Evolutionary conservation across 2,329 filamentous ascomycete species (phyloP).

Genomic region (Cryphonectria parasitica): DNA sequence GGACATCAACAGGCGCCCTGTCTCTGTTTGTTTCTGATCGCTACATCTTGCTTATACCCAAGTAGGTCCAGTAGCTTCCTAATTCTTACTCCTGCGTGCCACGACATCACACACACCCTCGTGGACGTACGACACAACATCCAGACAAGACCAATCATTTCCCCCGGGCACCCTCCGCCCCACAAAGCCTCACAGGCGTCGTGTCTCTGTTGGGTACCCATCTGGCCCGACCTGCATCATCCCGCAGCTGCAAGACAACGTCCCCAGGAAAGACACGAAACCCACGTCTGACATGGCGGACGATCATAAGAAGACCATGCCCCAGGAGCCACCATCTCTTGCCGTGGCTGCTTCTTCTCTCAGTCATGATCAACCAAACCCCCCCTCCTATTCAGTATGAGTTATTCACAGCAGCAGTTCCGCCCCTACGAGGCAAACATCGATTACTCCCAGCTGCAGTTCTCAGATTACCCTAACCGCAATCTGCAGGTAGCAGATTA

Average conservation of each 20-base stretch:
- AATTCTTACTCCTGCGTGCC: constrained; percentile 26
- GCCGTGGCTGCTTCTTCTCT: constrained; percentile 36
- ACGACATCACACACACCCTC: constrained; percentile 28
- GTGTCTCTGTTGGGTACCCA: constrained; percentile 25
- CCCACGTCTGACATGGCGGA: constrained; percentile 33
- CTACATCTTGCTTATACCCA: constrained; percentile 22
- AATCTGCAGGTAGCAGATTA: constrained; percentile 45
- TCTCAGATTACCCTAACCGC: constrained; percentile 44
- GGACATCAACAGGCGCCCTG: constrained; percentile 18
- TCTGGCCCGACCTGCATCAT: constrained; percentile 30
- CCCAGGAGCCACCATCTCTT: constrained; percentile 37
- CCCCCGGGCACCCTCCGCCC: constrained; percentile 21
- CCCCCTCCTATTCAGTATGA: constrained; percentile 47
- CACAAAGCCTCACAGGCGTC: constrained; percentile 22
- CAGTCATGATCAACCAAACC: constrained; percentile 34
- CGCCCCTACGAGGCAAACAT: constrained; percentile 46
- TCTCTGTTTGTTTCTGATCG: constrained; percentile 21
- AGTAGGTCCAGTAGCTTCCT: constrained; percentile 23
- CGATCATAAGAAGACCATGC: constrained; percentile 38
- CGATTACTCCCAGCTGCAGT: constrained; percentile 45
- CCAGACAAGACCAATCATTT: constrained; percentile 25
- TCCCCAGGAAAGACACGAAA: constrained; percentile 2
- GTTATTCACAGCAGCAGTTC: constrained; percentile 40
- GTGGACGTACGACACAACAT: constrained; percentile 25
- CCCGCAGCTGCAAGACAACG: constrained; percentile 31